A percentile compares a stretch with the other conserved stretches of the same genome.
Conservation (phyloP, 805 yeast genomes). For the Kazachstania martiniae region DNA sequence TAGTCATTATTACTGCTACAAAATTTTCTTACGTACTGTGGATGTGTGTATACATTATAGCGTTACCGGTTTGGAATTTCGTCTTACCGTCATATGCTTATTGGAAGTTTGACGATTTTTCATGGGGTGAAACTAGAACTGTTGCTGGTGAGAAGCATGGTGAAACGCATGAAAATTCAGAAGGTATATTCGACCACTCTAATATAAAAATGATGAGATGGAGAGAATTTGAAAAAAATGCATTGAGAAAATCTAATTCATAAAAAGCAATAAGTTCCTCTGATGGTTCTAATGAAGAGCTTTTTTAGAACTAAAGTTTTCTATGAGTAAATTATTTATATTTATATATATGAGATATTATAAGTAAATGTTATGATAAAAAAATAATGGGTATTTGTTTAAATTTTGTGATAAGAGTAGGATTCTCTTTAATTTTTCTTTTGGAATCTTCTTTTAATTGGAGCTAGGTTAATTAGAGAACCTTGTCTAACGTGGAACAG, state of each 20-base stretch:
- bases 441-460: constrained; percentile 3
- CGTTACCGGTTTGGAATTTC: constrained; percentile 92
- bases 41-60: constrained; percentile 66
- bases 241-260: no score
- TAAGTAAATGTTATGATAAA: no score
- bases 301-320: no score
- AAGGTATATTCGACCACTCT: constrained; percentile 85
- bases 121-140: constrained; percentile 94
- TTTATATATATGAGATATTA: no score
- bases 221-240: constrained; percentile 87
- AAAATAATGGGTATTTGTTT: no score
- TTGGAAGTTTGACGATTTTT: constrained; percentile 93
- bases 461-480: constrained; percentile 2
- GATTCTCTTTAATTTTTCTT: constrained; percentile 1
- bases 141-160: constrained; percentile 53
- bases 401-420: no score
- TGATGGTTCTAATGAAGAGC: no score
- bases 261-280: no score
- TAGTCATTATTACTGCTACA: constrained; percentile 74
- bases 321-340: no score
- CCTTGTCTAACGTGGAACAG: constrained; percentile 32
- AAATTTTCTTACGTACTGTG: constrained; percentile 62
- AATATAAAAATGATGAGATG: constrained; percentile 85
- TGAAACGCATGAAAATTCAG: constrained; percentile 38
- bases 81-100: constrained; percentile 76